These are phyloP conservation scores for Lithospermum erythrorhizon DNA, from an alignment of 257 asterid species.

Conservation along the genomic window DNA sequence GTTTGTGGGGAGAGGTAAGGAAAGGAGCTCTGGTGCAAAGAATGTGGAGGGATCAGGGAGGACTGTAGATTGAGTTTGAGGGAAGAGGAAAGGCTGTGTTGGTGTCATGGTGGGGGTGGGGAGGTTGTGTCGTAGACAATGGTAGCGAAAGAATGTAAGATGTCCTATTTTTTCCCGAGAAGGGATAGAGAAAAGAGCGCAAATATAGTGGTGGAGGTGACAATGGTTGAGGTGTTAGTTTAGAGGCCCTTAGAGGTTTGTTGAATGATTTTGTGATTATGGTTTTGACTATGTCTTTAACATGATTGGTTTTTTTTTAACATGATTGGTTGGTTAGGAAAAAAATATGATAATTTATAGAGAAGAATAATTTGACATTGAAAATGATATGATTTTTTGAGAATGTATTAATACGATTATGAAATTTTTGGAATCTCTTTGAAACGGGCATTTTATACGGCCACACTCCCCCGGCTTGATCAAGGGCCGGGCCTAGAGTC, in stretches of 20 bases:
- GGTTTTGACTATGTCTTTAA: slow-evolving; percentile 29
- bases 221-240: slow-evolving; percentile 6
- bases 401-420: too few species aligned
- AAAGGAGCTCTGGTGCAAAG: slow-evolving; percentile 48
- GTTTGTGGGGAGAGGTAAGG: slow-evolving; percentile 64
- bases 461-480: too few species aligned
- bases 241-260: slow-evolving; percentile 16
- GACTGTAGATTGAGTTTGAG: slow-evolving; percentile 38
- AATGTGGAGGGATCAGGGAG: slow-evolving; percentile 66
- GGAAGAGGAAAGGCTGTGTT: slow-evolving; percentile 47
- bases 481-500: too few species aligned
- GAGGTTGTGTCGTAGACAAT: neutral
- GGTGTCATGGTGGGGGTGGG: neutral
- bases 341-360: neutral
- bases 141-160: neutral
- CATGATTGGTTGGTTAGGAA: slow-evolving; percentile 6
- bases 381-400: too few species aligned
- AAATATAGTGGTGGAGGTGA: neutral
- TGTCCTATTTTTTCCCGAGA: too few species aligned
- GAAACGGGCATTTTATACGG: too few species aligned
- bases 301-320: slow-evolving; percentile 12
- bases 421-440: too few species aligned
- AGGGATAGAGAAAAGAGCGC: too few species aligned
- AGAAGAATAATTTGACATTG: too few species aligned
- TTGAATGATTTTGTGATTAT: slow-evolving; percentile 35